Base-by-base conservation (phyloP, 257 asterid species). In the Forsythia viridissima region DNA sequence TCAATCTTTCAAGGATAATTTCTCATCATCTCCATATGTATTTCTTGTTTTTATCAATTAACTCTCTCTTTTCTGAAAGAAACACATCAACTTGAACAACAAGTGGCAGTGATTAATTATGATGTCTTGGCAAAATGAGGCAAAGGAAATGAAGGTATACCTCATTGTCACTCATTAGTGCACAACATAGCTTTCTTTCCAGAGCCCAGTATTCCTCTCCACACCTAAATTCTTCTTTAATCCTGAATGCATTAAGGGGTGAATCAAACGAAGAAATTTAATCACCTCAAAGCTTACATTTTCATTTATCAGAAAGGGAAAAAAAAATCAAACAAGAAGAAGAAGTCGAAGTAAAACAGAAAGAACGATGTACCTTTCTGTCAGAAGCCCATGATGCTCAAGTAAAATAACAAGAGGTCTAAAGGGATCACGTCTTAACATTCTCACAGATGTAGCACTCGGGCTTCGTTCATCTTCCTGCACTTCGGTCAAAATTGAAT, bases 181-280 rank as follows among this genome's bases (percentile, higher is more conserved):
- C 83, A 91, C 72, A 55, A 46, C 98, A 96, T 41, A 96, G 88
- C 85, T 90, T 93, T 85, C 98, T 93, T 86, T 96, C 99, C 70
- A 96, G 88, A 76, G 88, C 86, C 98, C 98, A 96, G 83, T 96
- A 96, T 79, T 95, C 94, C 81, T 78, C 90, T 78, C 99, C 99
- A 42, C 77, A 70, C 41, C 81, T 87, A 70, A 93, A 86, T 88
- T 96, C 99, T 82, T 87, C 91, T 52, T n/a, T 75, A 75, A 93
- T 88, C 90, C 99, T 96, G 82, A 66, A 81, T 11, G 43, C 43
- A 77, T 13, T 4, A 72, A 9, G 44, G 38, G 77, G 57, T 39
- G 81, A 41, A 63, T 16, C 41, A 38, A 80, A 70, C 16, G 52
- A 42, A 73, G 71, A 9, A 40, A 67, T 72, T 76, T 69, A 74